Evolutionary conservation across 2,329 filamentous ascomycete genomes (phyloP), one percentile per base, ranked within the genome.

Genomic region (Beauveria sp.): DNA sequence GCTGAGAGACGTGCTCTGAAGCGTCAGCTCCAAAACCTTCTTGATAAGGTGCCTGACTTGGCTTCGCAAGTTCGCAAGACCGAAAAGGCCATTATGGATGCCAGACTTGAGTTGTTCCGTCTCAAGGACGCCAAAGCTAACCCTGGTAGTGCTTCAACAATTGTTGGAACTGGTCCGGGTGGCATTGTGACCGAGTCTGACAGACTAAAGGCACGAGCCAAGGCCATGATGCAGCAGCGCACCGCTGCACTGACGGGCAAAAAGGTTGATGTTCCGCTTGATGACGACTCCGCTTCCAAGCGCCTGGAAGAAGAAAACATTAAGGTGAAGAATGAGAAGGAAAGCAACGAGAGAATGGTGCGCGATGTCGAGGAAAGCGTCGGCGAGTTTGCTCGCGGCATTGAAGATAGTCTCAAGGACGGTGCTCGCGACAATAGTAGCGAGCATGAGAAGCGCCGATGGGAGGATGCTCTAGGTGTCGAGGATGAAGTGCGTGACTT

Each of bases 141-240:
- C 71, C 94, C 94, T 3, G 84, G 86, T 65, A 91, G 89, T 70
- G 88, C 91, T 10, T 81, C 89, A 22, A 82, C 87, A 34, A 91
- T 99, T 64, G 85, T 97, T 62, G 94, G 94, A 51, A 97, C 93
- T 63, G 94, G 94, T 10, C 93, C 92, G 62, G 93, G 93, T 48
- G 94, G 94, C 57, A 77, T 85, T 50, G 85, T 99, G 47, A 99
- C 94, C 0, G 94, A 99, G 75, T 89, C 91, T 3, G 94, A 99
- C 75, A 86, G 93, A 59, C 84, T 97, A 66, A 97, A 97, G 78
- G 94, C 94, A 41, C 86, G 92, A 67, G 93, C 94, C 37, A 96
- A 92, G 76, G 93, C 93, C 44, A 96, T 97, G 86, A 99, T 99
- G 94, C 93, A 97, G 76, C 92, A 96, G 70, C 89, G 94, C 63